Evolutionary conservation across 1,284 basidiomycete genomes (phyloP).

Genomic region (Ceratobasidium sp.): DNA sequence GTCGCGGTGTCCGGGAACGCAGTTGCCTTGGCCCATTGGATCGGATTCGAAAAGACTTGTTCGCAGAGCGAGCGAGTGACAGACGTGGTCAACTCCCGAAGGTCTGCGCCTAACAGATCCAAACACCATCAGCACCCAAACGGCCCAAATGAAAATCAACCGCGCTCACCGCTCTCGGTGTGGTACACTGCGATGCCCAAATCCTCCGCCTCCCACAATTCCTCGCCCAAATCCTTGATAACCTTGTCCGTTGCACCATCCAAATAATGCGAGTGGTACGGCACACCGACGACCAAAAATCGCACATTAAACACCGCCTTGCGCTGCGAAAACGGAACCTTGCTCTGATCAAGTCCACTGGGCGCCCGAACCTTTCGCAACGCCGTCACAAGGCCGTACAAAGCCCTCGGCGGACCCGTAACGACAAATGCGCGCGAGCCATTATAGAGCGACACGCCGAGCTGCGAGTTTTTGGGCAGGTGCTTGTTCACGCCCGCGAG

Average conservation of each 20-base stretch:
- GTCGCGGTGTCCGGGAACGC: slow-evolving; percentile 90
- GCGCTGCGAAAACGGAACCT: slow-evolving; percentile 92
- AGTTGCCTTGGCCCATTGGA: slow-evolving; percentile 93
- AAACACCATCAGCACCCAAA: slow-evolving; percentile 45
- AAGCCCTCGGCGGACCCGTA: slow-evolving; percentile 90
- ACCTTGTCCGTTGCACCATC: slow-evolving; percentile 80
- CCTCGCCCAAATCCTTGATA: slow-evolving; percentile 71
- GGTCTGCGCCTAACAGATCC: slow-evolving; percentile 74
- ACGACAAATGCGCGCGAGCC: slow-evolving; percentile 92
- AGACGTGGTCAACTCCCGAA: slow-evolving; percentile 72
- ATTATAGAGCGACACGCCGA: slow-evolving; percentile 91
- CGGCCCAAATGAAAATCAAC: slow-evolving; percentile 4
- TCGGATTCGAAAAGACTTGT: slow-evolving; percentile 92
- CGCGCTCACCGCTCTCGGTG: slow-evolving; percentile 68
- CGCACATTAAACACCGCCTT: slow-evolving; percentile 93
- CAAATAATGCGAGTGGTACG: slow-evolving; percentile 93
- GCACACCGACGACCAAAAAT: slow-evolving; percentile 94
- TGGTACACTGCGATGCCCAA: slow-evolving; percentile 89
- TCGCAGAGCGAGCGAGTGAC: slow-evolving; percentile 86
- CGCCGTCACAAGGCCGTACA: slow-evolving; percentile 92
- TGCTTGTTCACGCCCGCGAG: slow-evolving; percentile 90
- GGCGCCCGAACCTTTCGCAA: slow-evolving; percentile 91
- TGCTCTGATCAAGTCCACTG: slow-evolving; percentile 90
- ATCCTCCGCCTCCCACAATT: slow-evolving; percentile 81
- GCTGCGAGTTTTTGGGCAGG: slow-evolving; percentile 79